Evolutionary conservation across 176 grass and related monocot species (phyloP).

Genomic region (sorghum (Sorghum bicolor)): DNA sequence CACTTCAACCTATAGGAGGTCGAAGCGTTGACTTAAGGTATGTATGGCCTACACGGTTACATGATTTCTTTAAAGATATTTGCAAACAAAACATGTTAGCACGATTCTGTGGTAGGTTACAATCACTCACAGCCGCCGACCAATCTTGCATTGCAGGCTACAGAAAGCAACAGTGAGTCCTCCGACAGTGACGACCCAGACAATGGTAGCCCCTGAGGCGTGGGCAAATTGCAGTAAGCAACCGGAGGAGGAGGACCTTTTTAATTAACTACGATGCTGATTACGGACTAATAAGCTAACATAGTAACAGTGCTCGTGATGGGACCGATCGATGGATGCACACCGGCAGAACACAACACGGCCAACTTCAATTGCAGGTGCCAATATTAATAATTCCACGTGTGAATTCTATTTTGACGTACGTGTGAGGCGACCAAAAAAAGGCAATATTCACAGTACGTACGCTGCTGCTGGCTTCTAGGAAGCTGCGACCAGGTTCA

Average conservation of each 20-base stretch:
- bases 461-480: background rate
- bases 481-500: background rate
- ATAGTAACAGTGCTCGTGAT: too few species aligned
- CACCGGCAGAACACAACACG: too few species aligned
- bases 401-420: background rate
- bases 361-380: background rate
- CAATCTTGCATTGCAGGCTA: background rate
- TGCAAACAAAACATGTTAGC: background rate
- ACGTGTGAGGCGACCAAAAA: background rate
- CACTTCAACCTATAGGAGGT: too few species aligned
- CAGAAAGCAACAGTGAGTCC: background rate
- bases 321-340: too few species aligned
- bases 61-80: background rate
- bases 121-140: background rate
- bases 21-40: too few species aligned
- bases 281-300: too few species aligned
- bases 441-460: background rate
- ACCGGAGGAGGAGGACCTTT: too few species aligned
- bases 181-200: background rate
- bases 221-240: too few species aligned
- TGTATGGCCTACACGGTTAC: background rate
- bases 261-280: too few species aligned
- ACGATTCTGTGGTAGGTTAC: background rate
- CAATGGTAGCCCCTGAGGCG: too few species aligned
- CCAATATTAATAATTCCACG: background rate